A percentile compares a stretch with the other conserved stretches of the same genome.
Conservation (phyloP, 495 filamentous ascomycete species). For the Aspergillus taichungensis region DNA sequence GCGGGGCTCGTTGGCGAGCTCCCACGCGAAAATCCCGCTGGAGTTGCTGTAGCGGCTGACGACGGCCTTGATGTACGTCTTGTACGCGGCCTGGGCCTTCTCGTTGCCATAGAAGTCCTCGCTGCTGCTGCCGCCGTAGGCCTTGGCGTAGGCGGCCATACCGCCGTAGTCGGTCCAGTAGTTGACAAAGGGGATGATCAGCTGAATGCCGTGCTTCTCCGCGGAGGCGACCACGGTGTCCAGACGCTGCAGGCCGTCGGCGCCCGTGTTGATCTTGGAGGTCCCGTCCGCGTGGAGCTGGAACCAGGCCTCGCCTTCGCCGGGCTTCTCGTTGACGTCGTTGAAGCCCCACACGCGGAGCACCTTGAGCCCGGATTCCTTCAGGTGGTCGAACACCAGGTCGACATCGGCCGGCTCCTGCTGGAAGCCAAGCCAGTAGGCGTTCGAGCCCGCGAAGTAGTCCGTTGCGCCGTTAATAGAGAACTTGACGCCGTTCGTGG, state of each 20-base stretch:
- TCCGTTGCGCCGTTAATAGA: conserved; percentile 51
- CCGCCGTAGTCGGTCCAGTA: conserved; percentile 58
- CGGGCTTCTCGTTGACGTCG: conserved; percentile 44
- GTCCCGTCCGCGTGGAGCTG: conserved; percentile 45
- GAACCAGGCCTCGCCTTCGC: conserved; percentile 46
- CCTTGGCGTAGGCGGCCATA: conserved; percentile 51
- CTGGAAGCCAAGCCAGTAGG: conserved; percentile 68
- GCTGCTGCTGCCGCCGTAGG: conserved; percentile 47
- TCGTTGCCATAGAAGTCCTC: conserved; percentile 48
- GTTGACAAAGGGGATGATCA: conserved; percentile 52
- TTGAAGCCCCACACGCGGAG: conserved; percentile 69
- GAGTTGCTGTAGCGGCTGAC: conserved; percentile 50
- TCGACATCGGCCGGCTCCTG: conserved; percentile 56
- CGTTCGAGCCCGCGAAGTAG: conserved; percentile 62
- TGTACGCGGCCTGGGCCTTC: conserved; percentile 49
- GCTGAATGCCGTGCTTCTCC: conserved; percentile 47
- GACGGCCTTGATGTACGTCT: conserved; percentile 53
- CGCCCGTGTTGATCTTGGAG: conserved; percentile 57
- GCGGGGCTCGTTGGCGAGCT: conserved; percentile 62
- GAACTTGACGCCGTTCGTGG: conserved; percentile 46
- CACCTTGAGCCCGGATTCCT: conserved; percentile 53
- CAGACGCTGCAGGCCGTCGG: conserved; percentile 56
- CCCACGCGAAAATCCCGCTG: conserved; percentile 60
- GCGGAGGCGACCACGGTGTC: conserved; percentile 59
- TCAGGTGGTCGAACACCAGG: conserved; percentile 39